Evolutionary conservation across 257 asterid species (phyloP).

Genomic region (Solanum etuberosum): DNA sequence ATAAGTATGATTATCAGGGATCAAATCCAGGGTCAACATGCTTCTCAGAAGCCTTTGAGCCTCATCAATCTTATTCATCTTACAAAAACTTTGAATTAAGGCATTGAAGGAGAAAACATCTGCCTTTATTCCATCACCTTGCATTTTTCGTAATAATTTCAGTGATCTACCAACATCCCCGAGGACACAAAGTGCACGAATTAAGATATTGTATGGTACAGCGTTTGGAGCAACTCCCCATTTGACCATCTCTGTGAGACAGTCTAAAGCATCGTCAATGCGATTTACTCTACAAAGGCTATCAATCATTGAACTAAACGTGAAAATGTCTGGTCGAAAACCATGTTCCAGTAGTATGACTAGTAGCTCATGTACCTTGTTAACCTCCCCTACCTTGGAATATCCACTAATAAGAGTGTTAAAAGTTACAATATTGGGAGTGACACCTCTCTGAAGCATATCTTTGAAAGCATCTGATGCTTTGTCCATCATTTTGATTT

Average conservation of each 20-base stretch:
- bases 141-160: slow-evolving; percentile 64
- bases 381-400: slow-evolving; percentile 45
- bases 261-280: slow-evolving; percentile 66
- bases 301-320: slow-evolving; percentile 70
- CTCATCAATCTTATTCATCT: slow-evolving; percentile 43
- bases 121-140: slow-evolving; percentile 45
- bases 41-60: slow-evolving; percentile 62
- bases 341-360: slow-evolving; percentile 44
- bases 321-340: slow-evolving; percentile 59
- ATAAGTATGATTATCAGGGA: slow-evolving; percentile 71
- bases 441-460: slow-evolving; percentile 45
- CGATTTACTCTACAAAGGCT: slow-evolving; percentile 55
- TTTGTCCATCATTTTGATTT: slow-evolving; percentile 48
- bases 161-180: slow-evolving; percentile 55
- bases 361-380: slow-evolving; percentile 42
- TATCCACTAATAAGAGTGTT: slow-evolving; percentile 72
- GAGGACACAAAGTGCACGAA: slow-evolving; percentile 49
- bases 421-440: slow-evolving; percentile 60
- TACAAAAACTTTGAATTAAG: slow-evolving; percentile 52
- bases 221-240: slow-evolving; percentile 79
- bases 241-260: slow-evolving; percentile 61
- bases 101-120: slow-evolving; percentile 77
- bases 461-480: slow-evolving; percentile 42
- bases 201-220: slow-evolving; percentile 54
- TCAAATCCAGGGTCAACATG: slow-evolving; percentile 51